Evolutionary conservation across 495 filamentous ascomycete species (phyloP).

Genomic region (Trichoderma parareesei): DNA sequence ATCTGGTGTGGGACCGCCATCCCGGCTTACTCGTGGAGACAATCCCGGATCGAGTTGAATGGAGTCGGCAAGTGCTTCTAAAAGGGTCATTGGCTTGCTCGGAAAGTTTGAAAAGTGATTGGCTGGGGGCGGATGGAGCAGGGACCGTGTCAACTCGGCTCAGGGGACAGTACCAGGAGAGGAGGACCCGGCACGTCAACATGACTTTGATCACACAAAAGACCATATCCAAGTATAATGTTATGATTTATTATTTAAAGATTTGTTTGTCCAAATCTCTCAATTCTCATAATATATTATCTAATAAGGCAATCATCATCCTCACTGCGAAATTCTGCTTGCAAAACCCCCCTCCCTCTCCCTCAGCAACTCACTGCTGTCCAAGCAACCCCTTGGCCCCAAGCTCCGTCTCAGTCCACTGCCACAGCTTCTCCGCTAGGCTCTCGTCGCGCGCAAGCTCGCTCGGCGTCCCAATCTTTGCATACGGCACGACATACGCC

Average conservation of each 20-base stretch:
- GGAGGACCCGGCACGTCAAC: no score
- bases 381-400: slow-evolving; percentile 16
- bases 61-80: not conserved
- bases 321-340: no score
- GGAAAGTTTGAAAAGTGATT: not conserved
- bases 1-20: not conserved
- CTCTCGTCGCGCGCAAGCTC: slow-evolving; percentile 14
- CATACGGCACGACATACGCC: slow-evolving; percentile 15
- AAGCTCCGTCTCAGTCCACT: slow-evolving; percentile 23
- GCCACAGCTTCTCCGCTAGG: slow-evolving; percentile 20
- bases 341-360: no score
- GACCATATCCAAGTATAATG: no score
- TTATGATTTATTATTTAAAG: no score
- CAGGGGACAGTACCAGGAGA: no score
- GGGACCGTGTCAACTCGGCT: not conserved
- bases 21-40: no score
- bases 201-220: no score
- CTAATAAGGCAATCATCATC: no score
- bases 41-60: not conserved
- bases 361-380: not conserved
- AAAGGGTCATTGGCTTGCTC: not conserved
- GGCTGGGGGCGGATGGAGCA: slow-evolving; percentile 19
- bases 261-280: no score
- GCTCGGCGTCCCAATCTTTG: slow-evolving; percentile 16
- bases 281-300: no score